Evolutionary conservation across 805 yeast genomes (phyloP).

Genomic region (Ogataea glucozyma): DNA sequence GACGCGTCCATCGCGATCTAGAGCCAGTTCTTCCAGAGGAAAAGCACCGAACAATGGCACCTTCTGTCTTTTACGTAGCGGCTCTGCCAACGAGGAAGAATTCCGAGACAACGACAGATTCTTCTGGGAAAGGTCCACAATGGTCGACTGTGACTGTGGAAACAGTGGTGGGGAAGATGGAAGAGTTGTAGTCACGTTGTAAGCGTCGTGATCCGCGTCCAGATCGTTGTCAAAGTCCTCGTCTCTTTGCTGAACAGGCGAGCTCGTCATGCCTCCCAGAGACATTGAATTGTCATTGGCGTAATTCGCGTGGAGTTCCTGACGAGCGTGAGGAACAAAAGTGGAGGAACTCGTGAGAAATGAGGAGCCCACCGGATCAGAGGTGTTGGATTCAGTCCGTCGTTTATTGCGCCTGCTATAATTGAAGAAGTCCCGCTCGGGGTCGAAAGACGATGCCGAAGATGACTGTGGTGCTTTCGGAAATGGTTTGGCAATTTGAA

Average conservation of each 20-base stretch:
- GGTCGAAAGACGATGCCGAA: constrained; percentile 1
- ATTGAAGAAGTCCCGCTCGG: neutral
- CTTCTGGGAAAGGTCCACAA: constrained; percentile 15
- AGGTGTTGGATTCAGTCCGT: constrained; percentile 18
- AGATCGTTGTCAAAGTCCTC: constrained; percentile 35
- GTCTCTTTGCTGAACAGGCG: constrained; percentile 27
- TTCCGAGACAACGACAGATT: constrained; percentile 16
- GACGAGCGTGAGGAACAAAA: no score
- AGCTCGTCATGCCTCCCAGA: constrained; percentile 41
- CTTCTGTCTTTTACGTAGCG: constrained; percentile 30
- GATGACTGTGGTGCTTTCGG: no score
- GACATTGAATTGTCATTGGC: constrained; percentile 5
- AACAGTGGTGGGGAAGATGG: constrained; percentile 32
- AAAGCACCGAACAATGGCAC: constrained; percentile 7
- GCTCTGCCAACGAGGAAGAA: constrained; percentile 25
- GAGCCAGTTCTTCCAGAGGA: constrained; percentile 41
- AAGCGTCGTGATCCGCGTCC: constrained; percentile 7
- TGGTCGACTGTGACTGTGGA: constrained; percentile 24
- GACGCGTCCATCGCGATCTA: constrained; percentile 47
- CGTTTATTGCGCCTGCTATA: constrained; percentile 19
- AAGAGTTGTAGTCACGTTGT: constrained; percentile 14
- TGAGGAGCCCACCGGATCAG: constrained; percentile 15
- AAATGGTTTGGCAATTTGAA: no score
- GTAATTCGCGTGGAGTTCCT: constrained; percentile 3
- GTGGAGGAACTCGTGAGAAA: constrained; percentile 19